Conservation (phyloP, 2,329 filamentous ascomycete genomes). For the Talaromyces amestolkiae region DNA sequence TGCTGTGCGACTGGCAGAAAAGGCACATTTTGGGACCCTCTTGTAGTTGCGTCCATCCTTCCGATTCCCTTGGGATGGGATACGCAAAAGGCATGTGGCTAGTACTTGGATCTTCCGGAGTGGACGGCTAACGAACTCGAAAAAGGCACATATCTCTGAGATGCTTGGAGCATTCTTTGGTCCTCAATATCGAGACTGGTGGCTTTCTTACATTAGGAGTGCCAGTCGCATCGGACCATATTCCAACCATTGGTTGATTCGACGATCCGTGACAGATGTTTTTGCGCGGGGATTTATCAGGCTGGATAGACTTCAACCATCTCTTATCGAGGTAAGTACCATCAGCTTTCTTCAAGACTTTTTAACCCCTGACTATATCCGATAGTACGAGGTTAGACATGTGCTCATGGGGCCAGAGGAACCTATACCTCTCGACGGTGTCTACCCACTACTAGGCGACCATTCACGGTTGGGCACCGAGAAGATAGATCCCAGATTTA, state of each 20-base stretch:
- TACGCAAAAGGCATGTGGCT: neutral
- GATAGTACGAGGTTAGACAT: conserved; percentile 2
- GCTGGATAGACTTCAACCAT: neutral
- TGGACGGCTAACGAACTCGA: neutral
- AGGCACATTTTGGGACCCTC: neutral
- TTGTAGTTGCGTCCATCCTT: neutral
- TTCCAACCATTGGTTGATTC: neutral
- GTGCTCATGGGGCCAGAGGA: conserved; percentile 5
- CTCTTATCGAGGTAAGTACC: neutral
- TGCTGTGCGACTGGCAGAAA: neutral
- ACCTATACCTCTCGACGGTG: neutral
- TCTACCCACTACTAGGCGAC: neutral
- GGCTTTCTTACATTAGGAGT: conserved; percentile 1
- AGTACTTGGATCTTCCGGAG: neutral
- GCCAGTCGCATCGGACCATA: neutral
- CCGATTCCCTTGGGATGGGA: neutral
- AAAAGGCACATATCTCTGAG: neutral
- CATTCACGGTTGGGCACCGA: neutral
- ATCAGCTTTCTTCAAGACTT: neutral
- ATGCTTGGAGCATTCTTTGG: conserved; percentile 6
- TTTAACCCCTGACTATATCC: neutral
- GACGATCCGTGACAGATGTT: neutral
- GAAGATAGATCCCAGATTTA: conserved; percentile 1
- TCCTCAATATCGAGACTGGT: conserved; percentile 6
- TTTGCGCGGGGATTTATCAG: neutral